Conservation (phyloP, 1,284 basidiomycete species). For the Caloboletus firmus region DNA sequence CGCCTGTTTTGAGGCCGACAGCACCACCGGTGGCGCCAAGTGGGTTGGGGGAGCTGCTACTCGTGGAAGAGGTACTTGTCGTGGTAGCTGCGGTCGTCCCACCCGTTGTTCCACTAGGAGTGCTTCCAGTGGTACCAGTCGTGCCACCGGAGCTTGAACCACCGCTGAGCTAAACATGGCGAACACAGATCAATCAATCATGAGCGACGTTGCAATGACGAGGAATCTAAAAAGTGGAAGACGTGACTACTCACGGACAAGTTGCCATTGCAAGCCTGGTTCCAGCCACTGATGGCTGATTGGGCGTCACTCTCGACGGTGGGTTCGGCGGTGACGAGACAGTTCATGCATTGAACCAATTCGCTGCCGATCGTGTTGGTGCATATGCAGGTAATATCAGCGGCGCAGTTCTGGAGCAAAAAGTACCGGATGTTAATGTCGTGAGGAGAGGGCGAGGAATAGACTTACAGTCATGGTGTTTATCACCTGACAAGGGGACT, state of each 20-base stretch:
- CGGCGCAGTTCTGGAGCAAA: conserved; percentile 11
- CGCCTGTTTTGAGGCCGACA: conserved; percentile 4
- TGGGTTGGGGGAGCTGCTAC: not conserved
- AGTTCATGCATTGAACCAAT: conserved; percentile 24
- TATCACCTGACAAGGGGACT: conserved; percentile 24
- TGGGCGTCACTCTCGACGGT: conserved; percentile 3
- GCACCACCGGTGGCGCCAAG: not conserved
- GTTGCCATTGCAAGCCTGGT: conserved; percentile 15
- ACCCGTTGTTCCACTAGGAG: not conserved
- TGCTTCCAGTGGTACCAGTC: not conserved
- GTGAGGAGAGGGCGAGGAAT: not conserved
- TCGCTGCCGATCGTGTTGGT: conserved; percentile 7
- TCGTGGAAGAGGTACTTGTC: not conserved
- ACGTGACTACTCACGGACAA: conserved; percentile 19
- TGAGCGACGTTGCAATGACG: not conserved
- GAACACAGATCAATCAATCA: not conserved
- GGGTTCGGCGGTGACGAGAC: conserved; percentile 11
- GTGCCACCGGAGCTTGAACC: conserved; percentile 4
- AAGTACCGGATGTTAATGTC: not conserved
- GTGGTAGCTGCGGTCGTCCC: not conserved
- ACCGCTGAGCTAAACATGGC: conserved; percentile 16
- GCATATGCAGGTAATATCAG: conserved; percentile 13
- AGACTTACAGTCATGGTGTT: conserved; percentile 19
- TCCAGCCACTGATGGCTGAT: conserved; percentile 13
- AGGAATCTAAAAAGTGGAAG: not conserved